Percentiles rank a stretch among this genome's conserved stretches.
Evolutionary conservation across 768 basidiomycete genomes (phyloP).

Genomic region (Leucogyrophana mollusca): DNA sequence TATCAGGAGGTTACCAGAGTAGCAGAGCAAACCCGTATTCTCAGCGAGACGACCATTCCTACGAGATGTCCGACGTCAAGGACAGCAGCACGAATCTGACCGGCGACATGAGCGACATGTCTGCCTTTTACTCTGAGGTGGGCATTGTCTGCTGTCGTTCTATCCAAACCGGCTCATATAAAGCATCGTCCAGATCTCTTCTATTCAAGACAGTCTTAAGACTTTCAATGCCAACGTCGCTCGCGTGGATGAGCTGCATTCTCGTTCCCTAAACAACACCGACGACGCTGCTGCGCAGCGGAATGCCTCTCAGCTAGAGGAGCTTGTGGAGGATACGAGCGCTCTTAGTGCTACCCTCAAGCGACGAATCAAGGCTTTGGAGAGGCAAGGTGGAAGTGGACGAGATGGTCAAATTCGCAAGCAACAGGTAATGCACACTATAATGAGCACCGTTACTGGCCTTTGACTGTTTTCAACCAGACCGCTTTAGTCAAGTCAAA

Average conservation of each 20-base stretch:
- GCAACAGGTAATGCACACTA: constrained; percentile 44
- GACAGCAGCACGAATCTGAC: constrained; percentile 55
- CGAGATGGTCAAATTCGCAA: constrained; percentile 48
- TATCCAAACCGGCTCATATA: neutral
- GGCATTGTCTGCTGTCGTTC: neutral
- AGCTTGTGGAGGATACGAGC: constrained; percentile 59
- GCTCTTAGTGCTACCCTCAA: constrained; percentile 56
- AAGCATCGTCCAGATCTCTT: constrained; percentile 36
- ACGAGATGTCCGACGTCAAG: constrained; percentile 72
- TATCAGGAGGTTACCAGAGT: constrained; percentile 33
- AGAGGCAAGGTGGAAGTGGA: constrained; percentile 36
- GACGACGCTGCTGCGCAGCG: constrained; percentile 44
- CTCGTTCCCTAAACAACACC: constrained; percentile 47
- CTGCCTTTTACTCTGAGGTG: constrained; percentile 34
- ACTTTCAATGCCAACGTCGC: constrained; percentile 45
- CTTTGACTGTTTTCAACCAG: constrained; percentile 29
- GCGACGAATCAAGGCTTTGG: constrained; percentile 56
- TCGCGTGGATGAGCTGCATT: constrained; percentile 47
- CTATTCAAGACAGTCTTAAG: constrained; percentile 45
- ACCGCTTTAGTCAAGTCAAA: constrained; percentile 59
- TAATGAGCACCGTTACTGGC: constrained; percentile 24
- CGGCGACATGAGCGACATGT: constrained; percentile 25
- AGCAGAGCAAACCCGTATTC: constrained; percentile 63
- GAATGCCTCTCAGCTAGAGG: constrained; percentile 48
- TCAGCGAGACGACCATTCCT: constrained; percentile 56